Percentiles rank a stretch among this genome's conserved stretches.
Evolutionary conservation across 352 stramenopile genomes (phyloP).

Genomic region (Pythium rhizo-oryzae): DNA sequence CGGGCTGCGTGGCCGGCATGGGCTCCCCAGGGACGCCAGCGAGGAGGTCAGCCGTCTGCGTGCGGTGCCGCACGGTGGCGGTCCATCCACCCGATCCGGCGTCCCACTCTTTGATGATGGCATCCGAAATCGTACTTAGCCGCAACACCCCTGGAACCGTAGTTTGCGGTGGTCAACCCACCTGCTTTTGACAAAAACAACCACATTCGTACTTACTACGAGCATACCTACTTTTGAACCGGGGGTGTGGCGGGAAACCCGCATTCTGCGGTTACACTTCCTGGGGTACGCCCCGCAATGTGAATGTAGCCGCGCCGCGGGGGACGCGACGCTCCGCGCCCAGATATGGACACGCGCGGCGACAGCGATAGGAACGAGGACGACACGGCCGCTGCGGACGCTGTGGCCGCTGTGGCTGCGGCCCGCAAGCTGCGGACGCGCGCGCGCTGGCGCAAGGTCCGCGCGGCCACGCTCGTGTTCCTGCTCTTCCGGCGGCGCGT

Average conservation of each 20-base stretch:
- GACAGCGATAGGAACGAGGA: neutral
- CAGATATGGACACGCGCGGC: too few species aligned
- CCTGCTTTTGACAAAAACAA: neutral
- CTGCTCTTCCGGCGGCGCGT: constrained; percentile 29
- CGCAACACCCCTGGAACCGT: neutral
- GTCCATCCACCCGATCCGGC: neutral
- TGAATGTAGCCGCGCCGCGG: too few species aligned
- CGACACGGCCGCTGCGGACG: neutral
- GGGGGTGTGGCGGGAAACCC: neutral
- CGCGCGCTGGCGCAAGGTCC: constrained; percentile 35
- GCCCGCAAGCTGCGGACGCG: constrained; percentile 5
- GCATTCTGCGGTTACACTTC: too few species aligned
- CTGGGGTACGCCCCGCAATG: neutral
- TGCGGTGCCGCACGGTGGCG: neutral
- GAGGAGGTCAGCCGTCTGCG: too few species aligned
- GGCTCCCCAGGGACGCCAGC: too few species aligned
- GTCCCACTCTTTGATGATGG: neutral
- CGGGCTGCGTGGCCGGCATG: too few species aligned
- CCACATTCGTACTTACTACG: too few species aligned
- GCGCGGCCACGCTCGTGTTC: constrained; percentile 37
- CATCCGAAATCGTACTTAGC: neutral
- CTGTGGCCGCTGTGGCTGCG: neutral
- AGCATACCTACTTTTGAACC: neutral
- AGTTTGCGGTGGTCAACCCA: neutral
- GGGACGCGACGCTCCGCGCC: too few species aligned